Conservation (phyloP, 2,329 filamentous ascomycete species). For the Penicillium sp. region DNA sequence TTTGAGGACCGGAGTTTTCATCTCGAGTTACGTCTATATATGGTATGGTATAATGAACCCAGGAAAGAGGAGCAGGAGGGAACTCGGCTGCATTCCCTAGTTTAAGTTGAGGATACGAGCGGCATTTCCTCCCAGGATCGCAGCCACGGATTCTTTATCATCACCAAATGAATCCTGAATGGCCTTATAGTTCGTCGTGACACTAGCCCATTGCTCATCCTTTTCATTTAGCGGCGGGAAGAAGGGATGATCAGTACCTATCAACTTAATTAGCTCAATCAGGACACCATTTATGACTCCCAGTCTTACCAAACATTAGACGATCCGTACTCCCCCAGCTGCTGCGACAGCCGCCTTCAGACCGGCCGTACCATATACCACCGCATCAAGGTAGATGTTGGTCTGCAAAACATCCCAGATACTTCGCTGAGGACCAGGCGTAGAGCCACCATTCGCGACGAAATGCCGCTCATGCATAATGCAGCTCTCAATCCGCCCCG, state of each 20-base stretch:
- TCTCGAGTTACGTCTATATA: not conserved
- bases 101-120: slow-evolving; percentile 39
- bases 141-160: slow-evolving; percentile 29
- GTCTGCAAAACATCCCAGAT: slow-evolving; percentile 63
- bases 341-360: slow-evolving; percentile 73
- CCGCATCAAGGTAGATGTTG: slow-evolving; percentile 79
- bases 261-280: slow-evolving; percentile 3
- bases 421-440: slow-evolving; percentile 55
- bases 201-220: slow-evolving; percentile 42
- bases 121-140: slow-evolving; percentile 44
- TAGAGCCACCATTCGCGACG: slow-evolving; percentile 56
- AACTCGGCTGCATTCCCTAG: slow-evolving; percentile 1
- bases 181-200: slow-evolving; percentile 45
- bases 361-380: slow-evolving; percentile 52
- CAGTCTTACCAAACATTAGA: slow-evolving; percentile 37
- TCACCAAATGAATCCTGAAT: slow-evolving; percentile 37
- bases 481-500: slow-evolving; percentile 82
- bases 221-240: slow-evolving; percentile 39
- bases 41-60: not conserved
- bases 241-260: slow-evolving; percentile 45
- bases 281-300: not conserved
- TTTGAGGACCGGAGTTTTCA: not conserved
- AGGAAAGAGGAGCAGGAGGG: too few relatives aligned
- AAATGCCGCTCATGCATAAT: slow-evolving; percentile 76
- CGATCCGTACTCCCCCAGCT: slow-evolving; percentile 39